A percentile compares a stretch with the other conserved stretches of the same genome.
Evolutionary conservation across 345 rosid genomes (phyloP).

Genomic region (Linum trigynum): DNA sequence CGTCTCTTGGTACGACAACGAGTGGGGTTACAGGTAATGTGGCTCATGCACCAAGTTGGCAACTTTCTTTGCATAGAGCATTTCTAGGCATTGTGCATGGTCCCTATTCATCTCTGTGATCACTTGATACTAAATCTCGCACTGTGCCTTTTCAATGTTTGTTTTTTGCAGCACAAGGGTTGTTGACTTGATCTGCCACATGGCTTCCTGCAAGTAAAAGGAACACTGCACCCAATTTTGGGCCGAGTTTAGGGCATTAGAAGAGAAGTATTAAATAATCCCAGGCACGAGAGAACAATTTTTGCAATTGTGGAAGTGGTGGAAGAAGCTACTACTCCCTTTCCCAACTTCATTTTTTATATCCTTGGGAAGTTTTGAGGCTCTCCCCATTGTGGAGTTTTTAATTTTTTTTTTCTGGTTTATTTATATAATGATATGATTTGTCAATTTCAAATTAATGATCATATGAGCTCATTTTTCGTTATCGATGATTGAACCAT

Average conservation of each 20-base stretch:
- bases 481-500: too few relatives aligned
- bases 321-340: background rate
- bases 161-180: conserved; percentile 36
- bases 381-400: background rate
- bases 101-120: background rate
- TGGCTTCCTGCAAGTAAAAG: conserved; percentile 15
- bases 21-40: conserved; percentile 47
- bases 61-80: too few relatives aligned
- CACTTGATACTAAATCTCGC: background rate
- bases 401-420: background rate
- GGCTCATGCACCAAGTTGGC: background rate
- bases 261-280: background rate
- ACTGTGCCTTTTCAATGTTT: background rate
- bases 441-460: too few relatives aligned
- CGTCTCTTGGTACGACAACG: conserved; percentile 49
- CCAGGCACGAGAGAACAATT: background rate
- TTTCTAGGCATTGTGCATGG: too few relatives aligned
- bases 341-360: background rate
- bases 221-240: background rate
- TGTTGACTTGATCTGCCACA: conserved; percentile 47
- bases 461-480: too few relatives aligned
- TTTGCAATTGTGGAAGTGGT: background rate
- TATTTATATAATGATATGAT: background rate
- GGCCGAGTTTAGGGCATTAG: conserved; percentile 3
- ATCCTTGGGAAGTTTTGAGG: background rate